Evolutionary conservation across 306 rosid genomes (phyloP).

Genomic region (Lablab purpureus): DNA sequence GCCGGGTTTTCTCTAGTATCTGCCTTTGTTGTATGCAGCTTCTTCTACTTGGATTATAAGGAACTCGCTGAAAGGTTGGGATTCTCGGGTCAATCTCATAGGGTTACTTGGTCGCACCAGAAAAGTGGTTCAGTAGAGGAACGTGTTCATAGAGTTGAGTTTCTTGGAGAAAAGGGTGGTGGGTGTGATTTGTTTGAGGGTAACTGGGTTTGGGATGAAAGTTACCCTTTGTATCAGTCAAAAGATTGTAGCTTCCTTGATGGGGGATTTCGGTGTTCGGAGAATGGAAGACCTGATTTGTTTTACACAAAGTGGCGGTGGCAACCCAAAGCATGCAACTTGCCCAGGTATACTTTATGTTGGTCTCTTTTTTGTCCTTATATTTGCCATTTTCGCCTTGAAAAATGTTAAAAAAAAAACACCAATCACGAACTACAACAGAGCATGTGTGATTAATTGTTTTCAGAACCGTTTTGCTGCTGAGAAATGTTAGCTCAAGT

Average conservation of each 20-base stretch:
- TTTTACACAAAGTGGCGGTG: constrained; percentile 95
- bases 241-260: constrained; percentile 74
- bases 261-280: constrained; percentile 78
- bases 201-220: constrained; percentile 92
- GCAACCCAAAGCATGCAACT: constrained; percentile 86
- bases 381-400: not conserved
- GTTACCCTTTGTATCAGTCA: constrained; percentile 75
- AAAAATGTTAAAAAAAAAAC: not conserved
- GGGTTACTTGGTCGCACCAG: constrained; percentile 58
- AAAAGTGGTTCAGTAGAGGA: constrained; percentile 43
- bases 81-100: constrained; percentile 55
- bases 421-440: not conserved
- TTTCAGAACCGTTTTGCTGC: not conserved
- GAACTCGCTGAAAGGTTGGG: constrained; percentile 48
- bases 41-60: constrained; percentile 71
- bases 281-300: constrained; percentile 90
- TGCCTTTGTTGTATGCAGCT: constrained; percentile 52
- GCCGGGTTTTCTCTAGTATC: constrained; percentile 67
- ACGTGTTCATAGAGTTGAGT: constrained; percentile 56
- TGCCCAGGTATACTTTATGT: constrained; percentile 72
- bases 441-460: not conserved
- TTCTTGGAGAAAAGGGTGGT: constrained; percentile 55
- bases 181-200: constrained; percentile 84
- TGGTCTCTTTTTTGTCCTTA: not conserved
- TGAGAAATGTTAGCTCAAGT: not conserved